Evolutionary conservation across 805 yeast species (phyloP), one percentile per base, ranked within the genome.

Genomic region (Wickerhamomyces pijperi): DNA sequence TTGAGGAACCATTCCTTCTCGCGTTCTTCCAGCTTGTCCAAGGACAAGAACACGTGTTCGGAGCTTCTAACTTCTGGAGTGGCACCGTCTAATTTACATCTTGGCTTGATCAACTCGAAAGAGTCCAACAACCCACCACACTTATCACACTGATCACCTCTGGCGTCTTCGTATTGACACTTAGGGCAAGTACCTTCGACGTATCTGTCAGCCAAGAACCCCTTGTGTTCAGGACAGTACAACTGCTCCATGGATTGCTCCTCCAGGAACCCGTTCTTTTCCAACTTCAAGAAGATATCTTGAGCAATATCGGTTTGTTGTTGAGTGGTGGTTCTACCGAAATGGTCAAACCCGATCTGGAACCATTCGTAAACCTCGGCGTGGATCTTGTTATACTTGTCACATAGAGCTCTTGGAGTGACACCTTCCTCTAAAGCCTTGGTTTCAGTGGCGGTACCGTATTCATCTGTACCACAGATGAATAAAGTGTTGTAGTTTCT

Each of bases 381-480:
- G 60, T 92, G 99, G 48, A 92, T 71, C 43, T 72, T 70, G 61
- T 86, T 82, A 62, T 85, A 92, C 61, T 90, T 92, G 61, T 82
- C 86, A 70, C 97, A 92, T 51, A 92, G 69, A 58, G 86, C 81
- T 51, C 75, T 68, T 37, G 99, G 98, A 3, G 94, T 73, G 43
- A 84, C 82, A 33, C 82, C 78, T 56, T 92, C 98, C 59, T 90
- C 97, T 37, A 92, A 65, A 11, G 98, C 98, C 64, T 90, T 92
- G 21, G 98, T 92, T 63, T 92, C 99, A 14, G 98, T 92, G 36
- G 99, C 99, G 42, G 99, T 92, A 59, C 99, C 99, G 59, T 92
- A 92, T 65, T 92, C 99, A 59, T 92, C 99, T 31, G 98, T 92
- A 65, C 99, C 99, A 63, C 98, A 87, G 41, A 92, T 64, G 55